Evolutionary conservation across 306 rosid genomes (phyloP), one percentile per base, ranked within the genome.

Genomic region (Geum urbanum): DNA sequence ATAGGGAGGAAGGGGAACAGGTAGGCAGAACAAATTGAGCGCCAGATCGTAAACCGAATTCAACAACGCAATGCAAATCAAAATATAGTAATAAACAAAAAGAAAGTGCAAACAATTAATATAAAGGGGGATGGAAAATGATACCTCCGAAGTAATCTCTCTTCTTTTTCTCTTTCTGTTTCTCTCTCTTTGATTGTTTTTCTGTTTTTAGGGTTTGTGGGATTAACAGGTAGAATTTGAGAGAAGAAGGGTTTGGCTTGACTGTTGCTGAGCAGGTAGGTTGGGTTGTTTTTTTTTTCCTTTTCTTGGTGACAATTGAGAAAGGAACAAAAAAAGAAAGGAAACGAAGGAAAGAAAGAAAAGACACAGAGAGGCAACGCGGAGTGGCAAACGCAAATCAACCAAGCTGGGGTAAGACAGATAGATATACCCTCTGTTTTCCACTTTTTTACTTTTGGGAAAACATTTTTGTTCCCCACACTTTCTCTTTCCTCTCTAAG

Each of bases 281-380:
- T 32, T 32, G 4, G 37, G 37, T 32, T 32, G 37, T 32, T 32
- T 32, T 32, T 32, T 32, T 32, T 32, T 32, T 32, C 4, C 4
- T 55, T 11, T 56, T 74, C 58, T 70, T 76, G 19, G 43, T 70
- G n/a, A n/a, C n/a, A n/a, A n/a, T 55, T 50, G 8, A 32, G 56
- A 14, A n/a, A 27, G 43, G n/a, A 44, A 49, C 47, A 37, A 19
- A 72, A 19, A 59, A 22, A 7, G 11, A 56, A 19, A 39, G 8
- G 11, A 56, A 19, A 39, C 11, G 19, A 15, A 44, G n/a, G 13
- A 62, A 12, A 62, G 5, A 19, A 13, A 24, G 13, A 6, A 67
- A 8, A 67, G 66, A 73, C 83, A 72, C 83, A 72, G 73, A 44
- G 58, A 57, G 72, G 84, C 84, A 78, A 81, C 72, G 85, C 83